Evolutionary conservation across 2,329 filamentous ascomycete genomes (phyloP), one percentile per base, ranked within the genome.

Genomic region (Trichoderma asperellum): DNA sequence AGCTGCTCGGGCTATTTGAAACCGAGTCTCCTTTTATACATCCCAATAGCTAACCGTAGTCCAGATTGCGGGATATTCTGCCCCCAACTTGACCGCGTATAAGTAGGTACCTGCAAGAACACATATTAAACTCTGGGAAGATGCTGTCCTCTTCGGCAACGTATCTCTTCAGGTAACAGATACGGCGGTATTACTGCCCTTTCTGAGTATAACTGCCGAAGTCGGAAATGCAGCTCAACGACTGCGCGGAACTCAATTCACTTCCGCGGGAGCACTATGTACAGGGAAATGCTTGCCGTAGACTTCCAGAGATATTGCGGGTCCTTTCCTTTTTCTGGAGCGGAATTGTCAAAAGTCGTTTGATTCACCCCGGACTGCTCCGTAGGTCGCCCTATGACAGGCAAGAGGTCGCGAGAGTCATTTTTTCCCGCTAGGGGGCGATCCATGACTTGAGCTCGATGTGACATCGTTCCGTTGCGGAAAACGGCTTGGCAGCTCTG

Each of bases 391-490:
- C 37, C 37, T 8, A 4, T 11, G n/a, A 10, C 2, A 8, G 4
- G 37, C n/a, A 60, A 60, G 58, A 60, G 58, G 37, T 37, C 21
- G 34, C 37, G 29, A 32, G 57, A 60, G 58, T 60, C 58, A 47
- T 47, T 60, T 60, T 40, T 32, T 32, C 5, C 2, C 24, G 11
- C 58, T 21, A 32, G 58, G 58, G 6, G n/a, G 18, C 2, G 27
- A n/a, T 43, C 29, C 40, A 27, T 60, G 58, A 47, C 37, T 60
- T 18, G 32, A 52, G 59, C 21, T 16, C 24, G 12, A 14, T 29
- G 59, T 32, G 49, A 62, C 59, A 52, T 52, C 5, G 43, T 5
- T 35, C 59, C 59, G 16, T 32, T 21, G 43, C 43, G 16, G 34
- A 7, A 10, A 4, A 11, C 34, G 35, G 43, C 8, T n/a, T 27